Evolutionary conservation across 257 asterid species (phyloP), one percentile per base, ranked within the genome.

Genomic region (Gentiana straminea): DNA sequence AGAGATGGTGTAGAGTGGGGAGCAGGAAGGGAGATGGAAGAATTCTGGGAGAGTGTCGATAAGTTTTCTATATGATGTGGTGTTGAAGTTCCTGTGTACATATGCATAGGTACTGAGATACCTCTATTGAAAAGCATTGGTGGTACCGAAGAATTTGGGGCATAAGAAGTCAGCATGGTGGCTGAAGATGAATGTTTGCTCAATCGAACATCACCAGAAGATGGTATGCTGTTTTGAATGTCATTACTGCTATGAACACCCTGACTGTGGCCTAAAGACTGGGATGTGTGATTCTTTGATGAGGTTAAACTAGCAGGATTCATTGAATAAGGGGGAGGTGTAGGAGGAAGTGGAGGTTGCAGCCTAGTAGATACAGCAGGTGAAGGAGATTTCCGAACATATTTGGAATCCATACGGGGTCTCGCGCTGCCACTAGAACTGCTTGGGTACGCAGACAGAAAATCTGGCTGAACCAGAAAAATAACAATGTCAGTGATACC

Each of bases 341-440:
- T 88, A 8, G 85, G 89, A 58, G 92, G 94, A 62, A 82, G 94
- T 11, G 94, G 95, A 37, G 97, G 97, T 64, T 69, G 80, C 24
- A 24, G 24, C 24, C 24, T 24, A 24, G 24, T 24, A 24, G 24
- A 24, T 49, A 75, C 77, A 57, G 76, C 70, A 46, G 88, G 78
- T 49, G 95, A 85, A 60, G 95, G 24, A 45, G 89, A 63, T 35
- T 79, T 48, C 69, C 86, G 71, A 60, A 80, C 83, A 41, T 65
- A 73, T 63, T 79, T 83, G 32, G 68, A 54, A 67, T 82, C 86
- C 13, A 79, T 68, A 64, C 69, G 47, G 35, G 77, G 73, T 60
- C 65, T 64, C 33, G 89, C 72, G 62, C 24, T 24, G 60, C 54
- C 33, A 13, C 74, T 61, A 61, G 93, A 73, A 73, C 66, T 57